Conservation (phyloP, 2,329 filamentous ascomycete species). For the Pestalotiopsis sp. region DNA sequence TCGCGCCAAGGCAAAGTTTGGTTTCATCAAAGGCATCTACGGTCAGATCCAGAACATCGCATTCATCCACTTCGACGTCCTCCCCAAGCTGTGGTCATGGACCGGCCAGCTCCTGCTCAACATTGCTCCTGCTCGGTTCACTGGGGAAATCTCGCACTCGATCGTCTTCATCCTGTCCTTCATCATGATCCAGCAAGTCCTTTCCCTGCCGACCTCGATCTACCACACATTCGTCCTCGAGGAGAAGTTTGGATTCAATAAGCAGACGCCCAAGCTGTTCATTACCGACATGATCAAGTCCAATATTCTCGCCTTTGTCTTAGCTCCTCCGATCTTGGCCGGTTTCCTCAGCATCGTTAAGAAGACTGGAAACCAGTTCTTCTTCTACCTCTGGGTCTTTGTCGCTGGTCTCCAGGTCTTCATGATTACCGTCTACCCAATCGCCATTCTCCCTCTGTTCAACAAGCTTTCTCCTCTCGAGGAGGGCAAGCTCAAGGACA, state of each 20-base stretch:
- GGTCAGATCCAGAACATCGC: constrained; percentile 85
- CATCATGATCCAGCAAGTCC: constrained; percentile 76
- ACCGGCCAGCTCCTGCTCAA: constrained; percentile 74
- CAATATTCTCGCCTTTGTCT: constrained; percentile 76
- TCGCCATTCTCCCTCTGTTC: constrained; percentile 92
- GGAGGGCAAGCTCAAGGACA: constrained; percentile 83
- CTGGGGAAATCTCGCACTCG: constrained; percentile 91
- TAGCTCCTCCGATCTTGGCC: constrained; percentile 86
- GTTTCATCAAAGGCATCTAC: constrained; percentile 79
- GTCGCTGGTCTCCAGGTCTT: constrained; percentile 87
- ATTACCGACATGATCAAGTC: constrained; percentile 90
- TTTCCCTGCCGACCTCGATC: constrained; percentile 80
- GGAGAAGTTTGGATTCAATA: constrained; percentile 98
- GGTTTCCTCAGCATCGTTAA: constrained; percentile 94
- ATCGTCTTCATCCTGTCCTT: constrained; percentile 91
- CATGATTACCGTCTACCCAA: constrained; percentile 94
- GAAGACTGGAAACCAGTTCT: constrained; percentile 91
- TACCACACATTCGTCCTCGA: constrained; percentile 97
- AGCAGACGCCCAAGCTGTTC: constrained; percentile 90
- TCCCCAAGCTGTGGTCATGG: constrained; percentile 87
- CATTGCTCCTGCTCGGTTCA: constrained; percentile 77
- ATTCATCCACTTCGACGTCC: constrained; percentile 87
- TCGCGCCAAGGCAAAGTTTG: constrained; percentile 91
- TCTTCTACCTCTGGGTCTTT: constrained; percentile 98
- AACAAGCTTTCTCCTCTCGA: constrained; percentile 96